A percentile compares a stretch with the other conserved stretches of the same genome.
These are phyloP conservation scores for Tricholoma bakamatsutake DNA, from an alignment of 768 basidiomycete genomes.

Conservation along the genomic window DNA sequence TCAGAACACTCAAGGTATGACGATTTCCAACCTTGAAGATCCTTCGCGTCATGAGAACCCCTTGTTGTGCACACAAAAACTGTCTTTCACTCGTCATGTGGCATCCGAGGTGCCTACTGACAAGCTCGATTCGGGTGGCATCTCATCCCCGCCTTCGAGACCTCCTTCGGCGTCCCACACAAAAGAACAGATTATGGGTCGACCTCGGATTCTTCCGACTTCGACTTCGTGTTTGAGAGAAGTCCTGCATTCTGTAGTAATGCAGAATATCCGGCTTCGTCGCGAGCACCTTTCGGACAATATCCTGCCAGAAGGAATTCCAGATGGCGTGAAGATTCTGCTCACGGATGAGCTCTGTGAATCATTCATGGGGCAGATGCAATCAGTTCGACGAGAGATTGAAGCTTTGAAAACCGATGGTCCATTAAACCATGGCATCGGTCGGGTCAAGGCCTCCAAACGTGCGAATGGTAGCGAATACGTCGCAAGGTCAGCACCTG, in stretches of 20 bases:
- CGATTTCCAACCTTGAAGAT: background rate
- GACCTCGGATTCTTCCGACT: background rate
- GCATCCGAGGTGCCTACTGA: background rate
- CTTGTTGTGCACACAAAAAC: background rate
- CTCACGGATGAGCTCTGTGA: slow-evolving; percentile 22
- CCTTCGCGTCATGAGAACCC: background rate
- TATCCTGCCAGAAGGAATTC: slow-evolving; percentile 3
- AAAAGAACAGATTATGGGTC: background rate
- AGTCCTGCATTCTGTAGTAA: slow-evolving; percentile 11
- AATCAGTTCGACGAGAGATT: slow-evolving; percentile 9
- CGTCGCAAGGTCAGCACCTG: background rate
- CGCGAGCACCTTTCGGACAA: background rate
- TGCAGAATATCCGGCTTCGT: slow-evolving; percentile 15
- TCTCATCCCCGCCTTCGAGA: background rate
- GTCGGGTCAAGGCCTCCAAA: background rate
- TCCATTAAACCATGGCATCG: background rate
- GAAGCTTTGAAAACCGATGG: slow-evolving; percentile 1
- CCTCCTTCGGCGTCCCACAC: background rate
- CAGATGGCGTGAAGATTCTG: slow-evolving; percentile 11
- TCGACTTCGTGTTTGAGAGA: background rate
- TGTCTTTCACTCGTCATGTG: background rate
- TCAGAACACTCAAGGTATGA: background rate
- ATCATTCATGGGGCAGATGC: slow-evolving; percentile 17
- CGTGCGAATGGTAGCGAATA: background rate
- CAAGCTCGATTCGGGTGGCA: background rate